Base-by-base conservation (phyloP, 2,329 filamentous ascomycete species). In the Colletotrichum lupini region DNA sequence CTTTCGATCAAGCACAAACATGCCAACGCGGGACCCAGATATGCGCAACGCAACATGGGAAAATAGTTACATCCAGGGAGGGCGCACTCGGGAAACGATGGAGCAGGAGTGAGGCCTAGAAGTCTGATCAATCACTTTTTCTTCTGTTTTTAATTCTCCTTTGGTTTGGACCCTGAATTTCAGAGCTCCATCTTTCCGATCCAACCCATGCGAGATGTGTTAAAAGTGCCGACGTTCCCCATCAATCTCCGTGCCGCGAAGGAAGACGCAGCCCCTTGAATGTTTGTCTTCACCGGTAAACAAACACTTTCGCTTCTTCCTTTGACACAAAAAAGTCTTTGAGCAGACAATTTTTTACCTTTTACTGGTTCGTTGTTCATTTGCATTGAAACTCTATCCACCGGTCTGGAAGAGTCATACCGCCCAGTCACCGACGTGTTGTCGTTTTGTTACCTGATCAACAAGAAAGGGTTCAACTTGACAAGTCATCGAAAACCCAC, bases 131-230 rank as follows among this genome's bases (percentile, higher is more conserved):
- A 68, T 69, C 66, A 59, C 49, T 37, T 56, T 59, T 46, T 9
- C 11, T 46, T 46, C 42, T n/a, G 6, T 46, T 46, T 46, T 8
- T 19, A n/a, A 46, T 19, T 28, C 35, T 35, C 32, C 19, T 19
- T 46, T 6, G 26, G 53, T 73, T 65, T 65, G 70, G 70, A 73
- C 70, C 67, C 70, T 70, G 70, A 65, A 73, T 49, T 32, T 42
- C 28, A 24, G 32, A 35, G 26, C 32, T 59, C 49, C 58, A 46
- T 49, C 42, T 26, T 61, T 24, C 32, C 32, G 4, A 14, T 6
- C 19, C 32, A 32, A 19, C 60, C 5, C 42, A 59, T 35, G 59
- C 16, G 26, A 22, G n/a, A 52, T 53, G 46, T 73, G 56, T 65
- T 70, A 64, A 73, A 73, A 52, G 30, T 64, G 52, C 66, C 69